Percentiles rank a stretch among this genome's conserved stretches.
Conservation (phyloP, 805 yeast species). For the Candida taoyuanica region DNA sequence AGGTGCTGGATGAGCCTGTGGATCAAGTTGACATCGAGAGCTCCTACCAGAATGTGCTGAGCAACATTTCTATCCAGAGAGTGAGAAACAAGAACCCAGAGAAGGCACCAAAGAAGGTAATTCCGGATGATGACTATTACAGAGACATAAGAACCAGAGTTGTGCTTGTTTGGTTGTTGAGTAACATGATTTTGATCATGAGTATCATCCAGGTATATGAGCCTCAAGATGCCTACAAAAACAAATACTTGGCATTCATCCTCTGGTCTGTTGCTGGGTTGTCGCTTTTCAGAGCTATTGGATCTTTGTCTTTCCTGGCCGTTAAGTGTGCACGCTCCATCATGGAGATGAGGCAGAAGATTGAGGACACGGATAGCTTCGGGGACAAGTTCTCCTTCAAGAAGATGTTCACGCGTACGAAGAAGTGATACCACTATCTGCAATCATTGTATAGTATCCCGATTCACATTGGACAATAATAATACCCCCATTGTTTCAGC, state of each 20-base stretch:
- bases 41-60: slow-evolving; percentile 70
- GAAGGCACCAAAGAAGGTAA: slow-evolving; percentile 33
- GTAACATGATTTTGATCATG: slow-evolving; percentile 79
- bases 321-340: slow-evolving; percentile 35
- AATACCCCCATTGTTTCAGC: no score
- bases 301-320: slow-evolving; percentile 67
- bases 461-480: no score
- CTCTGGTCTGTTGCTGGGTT: slow-evolving; percentile 90
- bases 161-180: slow-evolving; percentile 89
- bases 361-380: slow-evolving; percentile 28
- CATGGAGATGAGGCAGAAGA: slow-evolving; percentile 36
- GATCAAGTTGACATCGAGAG: slow-evolving; percentile 76
- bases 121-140: slow-evolving; percentile 74
- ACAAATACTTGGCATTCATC: slow-evolving; percentile 76
- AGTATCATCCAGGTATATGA: slow-evolving; percentile 79
- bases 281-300: slow-evolving; percentile 76
- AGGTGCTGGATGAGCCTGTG: slow-evolving; percentile 66
- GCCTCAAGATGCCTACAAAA: slow-evolving; percentile 59
- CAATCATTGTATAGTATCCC: neutral
- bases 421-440: slow-evolving; percentile 1
- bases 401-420: slow-evolving; percentile 12
- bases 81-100: slow-evolving; percentile 50
- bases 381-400: slow-evolving; percentile 17
- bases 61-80: slow-evolving; percentile 67
- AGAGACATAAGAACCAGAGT: slow-evolving; percentile 93